phyloP scores from a whole-genome alignment of 176 grass and related monocot genomes.

The Zoysia pacifica region DNA sequence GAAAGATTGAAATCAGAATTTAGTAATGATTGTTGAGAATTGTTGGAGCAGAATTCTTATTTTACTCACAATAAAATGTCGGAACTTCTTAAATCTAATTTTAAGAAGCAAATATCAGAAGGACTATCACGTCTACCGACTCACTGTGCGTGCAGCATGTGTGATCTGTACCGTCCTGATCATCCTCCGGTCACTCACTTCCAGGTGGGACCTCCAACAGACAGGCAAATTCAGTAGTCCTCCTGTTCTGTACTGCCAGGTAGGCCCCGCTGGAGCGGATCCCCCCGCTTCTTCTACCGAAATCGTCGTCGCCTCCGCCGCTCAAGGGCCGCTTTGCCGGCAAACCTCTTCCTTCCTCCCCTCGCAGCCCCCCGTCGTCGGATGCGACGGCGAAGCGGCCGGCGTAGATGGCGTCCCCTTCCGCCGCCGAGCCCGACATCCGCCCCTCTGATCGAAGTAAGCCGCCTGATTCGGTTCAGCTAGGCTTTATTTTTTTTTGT shows the following conservation, averaged over 20 bases:
- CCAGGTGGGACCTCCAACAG: background rate
- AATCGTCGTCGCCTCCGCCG: constrained; percentile 29
- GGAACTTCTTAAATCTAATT: no score
- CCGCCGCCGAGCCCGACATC: constrained; percentile 46
- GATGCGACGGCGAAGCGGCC: constrained; percentile 41
- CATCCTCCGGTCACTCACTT: constrained; percentile 5
- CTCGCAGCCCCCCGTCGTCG: background rate
- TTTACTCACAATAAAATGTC: no score
- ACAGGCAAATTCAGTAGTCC: background rate
- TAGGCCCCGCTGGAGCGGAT: constrained; percentile 22
- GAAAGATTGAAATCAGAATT: no score
- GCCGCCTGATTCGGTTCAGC: background rate
- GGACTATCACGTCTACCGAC: no score
- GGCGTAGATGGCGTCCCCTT: constrained; percentile 51
- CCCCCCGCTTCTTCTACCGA: constrained; percentile 41
- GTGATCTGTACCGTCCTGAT: background rate
- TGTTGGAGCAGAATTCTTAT: no score
- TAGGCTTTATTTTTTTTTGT: background rate
- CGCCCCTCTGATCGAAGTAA: constrained; percentile 64
- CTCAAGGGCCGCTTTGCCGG: constrained; percentile 14
- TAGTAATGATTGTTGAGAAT: no score
- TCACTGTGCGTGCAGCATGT: background rate
- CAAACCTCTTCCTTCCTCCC: background rate
- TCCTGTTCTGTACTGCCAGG: constrained; percentile 13
- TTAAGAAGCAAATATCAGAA: no score